Evolutionary conservation across 2,329 filamentous ascomycete species (phyloP), one percentile per base, ranked within the genome.

Genomic region (Sclerotinia borealis): DNA sequence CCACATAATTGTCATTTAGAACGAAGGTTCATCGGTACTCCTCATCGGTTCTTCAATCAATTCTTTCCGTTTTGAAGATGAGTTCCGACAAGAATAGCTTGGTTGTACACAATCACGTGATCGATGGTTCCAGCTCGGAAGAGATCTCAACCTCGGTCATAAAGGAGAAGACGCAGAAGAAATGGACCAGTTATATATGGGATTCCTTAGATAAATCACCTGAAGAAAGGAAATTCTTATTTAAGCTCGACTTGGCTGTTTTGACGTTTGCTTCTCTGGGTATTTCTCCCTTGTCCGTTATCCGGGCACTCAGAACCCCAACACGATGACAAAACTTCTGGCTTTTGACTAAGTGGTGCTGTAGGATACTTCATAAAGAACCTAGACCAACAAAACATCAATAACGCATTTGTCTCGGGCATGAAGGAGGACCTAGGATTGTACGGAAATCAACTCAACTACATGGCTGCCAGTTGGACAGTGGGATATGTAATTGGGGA

Each of bases 401-500:
- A 76, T 66, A 79, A 78, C 72, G 76, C 78, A 9, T 81, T 78
- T 65, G 77, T 80, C 5, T 79, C 76, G 27, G 79, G 78, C 37
- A 81, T 80, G 78, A 66, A 71, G 54, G 75, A 81, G 59, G 76
- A 83, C 58, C 74, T 83, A 8, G 66, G 72, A 2, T 70, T 85
- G 13, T 80, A 81, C 50, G 76, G 77, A 2, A 84, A 86, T 64
- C 76, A 86, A 63, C 76, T 64, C 27, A 63, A 64, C 41, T 64
- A 63, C 27, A 65, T 59, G 36, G 61, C 56, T n/a, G 61, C 67
- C n/a, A 63, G 62, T 17, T 67, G 58, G 54, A 67, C 66, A 0
- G 77, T 80, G 1, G 82, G 82, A 19, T 84, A 84, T 65, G 78
- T 83, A 0, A 76, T 83, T 50, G 80, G 80, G 3, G 76, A 82